phyloP scores from a whole-genome alignment of 148 eudicot genomes.

The Camellia japonica region DNA sequence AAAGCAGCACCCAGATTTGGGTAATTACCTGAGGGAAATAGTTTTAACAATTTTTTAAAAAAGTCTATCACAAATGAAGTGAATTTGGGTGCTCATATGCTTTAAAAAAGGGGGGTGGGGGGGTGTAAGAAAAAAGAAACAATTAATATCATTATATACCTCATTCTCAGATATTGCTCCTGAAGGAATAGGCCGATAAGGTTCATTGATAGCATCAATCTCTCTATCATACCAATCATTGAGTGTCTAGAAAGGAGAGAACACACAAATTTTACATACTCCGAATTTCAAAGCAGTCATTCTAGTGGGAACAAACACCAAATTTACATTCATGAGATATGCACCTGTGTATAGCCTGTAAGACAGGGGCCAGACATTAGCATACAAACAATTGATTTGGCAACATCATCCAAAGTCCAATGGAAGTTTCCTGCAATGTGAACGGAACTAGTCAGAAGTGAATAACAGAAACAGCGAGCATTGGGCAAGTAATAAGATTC shows the following conservation, averaged over 20 bases:
- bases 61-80: not conserved
- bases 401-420: conserved; percentile 85
- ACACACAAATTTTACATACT: conserved; percentile 15
- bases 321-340: conserved; percentile 6
- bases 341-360: conserved; percentile 94
- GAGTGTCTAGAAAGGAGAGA: conserved; percentile 56
- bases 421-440: conserved; percentile 74
- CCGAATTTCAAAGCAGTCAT: conserved; percentile 14
- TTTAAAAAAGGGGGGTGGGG: not conserved
- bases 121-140: not conserved
- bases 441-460: conserved; percentile 6
- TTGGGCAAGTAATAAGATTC: not conserved
- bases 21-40: conserved; percentile 66
- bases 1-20: conserved; percentile 88
- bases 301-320: conserved; percentile 16
- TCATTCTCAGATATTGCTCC: conserved; percentile 89
- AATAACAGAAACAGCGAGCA: not conserved
- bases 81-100: not conserved
- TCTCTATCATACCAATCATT: conserved; percentile 99
- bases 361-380: conserved; percentile 93
- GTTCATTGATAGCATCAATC: conserved; percentile 96
- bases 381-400: conserved; percentile 90
- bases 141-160: conserved; percentile 33
- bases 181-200: conserved; percentile 96
- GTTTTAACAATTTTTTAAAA: not conserved